Percentiles rank a stretch among this genome's conserved stretches.
Conservation (phyloP, 176 grass and related monocot genomes). For the Aegilops speltoides region DNA sequence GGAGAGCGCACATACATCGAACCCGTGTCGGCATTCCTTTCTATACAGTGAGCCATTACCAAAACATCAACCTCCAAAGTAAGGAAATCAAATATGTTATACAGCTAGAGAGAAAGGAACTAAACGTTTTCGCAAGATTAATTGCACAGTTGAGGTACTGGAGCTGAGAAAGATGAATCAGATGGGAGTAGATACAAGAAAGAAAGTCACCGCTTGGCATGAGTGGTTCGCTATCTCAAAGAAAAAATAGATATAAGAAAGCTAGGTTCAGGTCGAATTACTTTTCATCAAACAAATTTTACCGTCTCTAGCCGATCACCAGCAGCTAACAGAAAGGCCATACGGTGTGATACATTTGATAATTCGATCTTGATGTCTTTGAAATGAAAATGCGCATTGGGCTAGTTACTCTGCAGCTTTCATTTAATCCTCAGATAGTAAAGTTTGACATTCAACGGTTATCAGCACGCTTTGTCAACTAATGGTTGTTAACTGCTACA, state of each 20-base stretch:
- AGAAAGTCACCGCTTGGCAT: background rate
- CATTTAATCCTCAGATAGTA: background rate
- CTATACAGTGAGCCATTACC: constrained; percentile 13
- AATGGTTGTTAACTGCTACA: constrained; percentile 42
- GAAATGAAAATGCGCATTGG: constrained; percentile 1
- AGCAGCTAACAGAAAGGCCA: constrained; percentile 14
- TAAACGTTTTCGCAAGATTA: background rate
- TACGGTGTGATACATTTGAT: background rate
- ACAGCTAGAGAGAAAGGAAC: background rate
- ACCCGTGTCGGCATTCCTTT: constrained; percentile 19
- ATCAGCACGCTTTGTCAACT: constrained; percentile 21
- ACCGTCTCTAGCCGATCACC: constrained; percentile 15
- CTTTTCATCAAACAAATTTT: background rate
- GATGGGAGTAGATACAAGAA: background rate
- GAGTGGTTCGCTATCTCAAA: no score
- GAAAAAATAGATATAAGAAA: background rate
- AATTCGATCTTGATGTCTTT: background rate
- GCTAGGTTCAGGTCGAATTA: background rate
- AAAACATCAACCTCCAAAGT: background rate
- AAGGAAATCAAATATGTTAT: constrained; percentile 9
- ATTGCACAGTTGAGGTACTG: background rate
- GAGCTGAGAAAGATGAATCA: background rate
- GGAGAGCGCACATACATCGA: constrained; percentile 37
- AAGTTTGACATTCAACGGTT: background rate
- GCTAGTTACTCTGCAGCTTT: background rate